Evolutionary conservation across 257 asterid genomes (phyloP).

Genomic region (Lantana camara): DNA sequence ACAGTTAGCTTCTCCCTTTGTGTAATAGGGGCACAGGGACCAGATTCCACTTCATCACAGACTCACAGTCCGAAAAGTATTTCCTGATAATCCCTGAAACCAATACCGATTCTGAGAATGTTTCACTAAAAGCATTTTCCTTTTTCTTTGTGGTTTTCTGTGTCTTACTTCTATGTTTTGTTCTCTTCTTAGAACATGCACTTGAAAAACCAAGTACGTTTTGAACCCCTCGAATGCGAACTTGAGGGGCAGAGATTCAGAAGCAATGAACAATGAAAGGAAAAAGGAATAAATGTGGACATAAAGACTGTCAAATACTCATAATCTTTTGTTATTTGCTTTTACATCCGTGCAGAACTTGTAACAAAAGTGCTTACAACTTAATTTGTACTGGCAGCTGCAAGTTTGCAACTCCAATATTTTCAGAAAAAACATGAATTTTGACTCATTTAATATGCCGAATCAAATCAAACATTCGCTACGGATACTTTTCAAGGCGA

Average conservation of each 20-base stretch:
- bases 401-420: too few species aligned
- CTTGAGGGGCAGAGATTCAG: conserved; percentile 59
- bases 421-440: too few species aligned
- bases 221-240: conserved; percentile 42
- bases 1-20: conserved; percentile 20
- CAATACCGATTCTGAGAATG: conserved; percentile 46
- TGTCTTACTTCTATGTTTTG: conserved; percentile 15
- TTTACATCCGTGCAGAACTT: too few species aligned
- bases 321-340: too few species aligned
- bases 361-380: too few species aligned
- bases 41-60: conserved; percentile 60
- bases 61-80: conserved; percentile 55
- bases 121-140: conserved; percentile 38
- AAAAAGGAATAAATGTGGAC: too few species aligned
- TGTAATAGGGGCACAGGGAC: conserved; percentile 18
- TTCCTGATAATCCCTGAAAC: conserved; percentile 63
- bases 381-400: too few species aligned
- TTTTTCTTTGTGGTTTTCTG: too few species aligned
- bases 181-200: conserved; percentile 27
- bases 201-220: conserved; percentile 47
- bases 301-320: too few species aligned
- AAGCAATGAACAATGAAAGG: background rate
- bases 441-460: too few species aligned
- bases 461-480: too few species aligned
- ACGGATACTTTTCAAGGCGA: too few species aligned